phyloP scores from a whole-genome alignment of 2,329 filamentous ascomycete genomes.

The Pseudohalonectria lignicola region DNA sequence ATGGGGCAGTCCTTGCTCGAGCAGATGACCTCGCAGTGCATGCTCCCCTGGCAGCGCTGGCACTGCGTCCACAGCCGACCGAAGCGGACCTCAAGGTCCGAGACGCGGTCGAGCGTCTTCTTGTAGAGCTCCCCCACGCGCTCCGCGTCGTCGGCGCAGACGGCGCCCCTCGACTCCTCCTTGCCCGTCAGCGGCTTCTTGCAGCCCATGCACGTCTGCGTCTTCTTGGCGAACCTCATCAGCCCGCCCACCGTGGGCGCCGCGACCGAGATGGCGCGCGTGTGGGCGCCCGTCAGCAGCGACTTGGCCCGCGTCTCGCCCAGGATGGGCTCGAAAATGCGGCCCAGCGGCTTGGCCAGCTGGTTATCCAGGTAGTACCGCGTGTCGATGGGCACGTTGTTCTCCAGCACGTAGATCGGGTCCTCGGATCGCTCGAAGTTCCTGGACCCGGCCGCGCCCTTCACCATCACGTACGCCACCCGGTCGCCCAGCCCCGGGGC shows the following conservation, averaged over 20 bases:
- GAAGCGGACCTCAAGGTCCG: conserved; percentile 87
- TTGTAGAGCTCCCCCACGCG: conserved; percentile 89
- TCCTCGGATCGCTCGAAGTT: conserved; percentile 98
- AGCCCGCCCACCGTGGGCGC: conserved; percentile 84
- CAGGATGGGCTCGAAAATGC: conserved; percentile 96
- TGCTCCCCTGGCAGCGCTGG: conserved; percentile 91
- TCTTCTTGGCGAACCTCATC: conserved; percentile 99
- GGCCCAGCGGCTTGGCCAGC: conserved; percentile 81
- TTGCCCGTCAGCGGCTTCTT: conserved; percentile 85
- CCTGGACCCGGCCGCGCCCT: conserved; percentile 77
- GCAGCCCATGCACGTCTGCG: conserved; percentile 96
- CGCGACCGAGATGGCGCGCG: conserved; percentile 84
- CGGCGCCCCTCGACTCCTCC: conserved; percentile 63
- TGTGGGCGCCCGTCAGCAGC: conserved; percentile 85
- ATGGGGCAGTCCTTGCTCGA: conserved; percentile 94
- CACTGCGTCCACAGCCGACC: conserved; percentile 95
- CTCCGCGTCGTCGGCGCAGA: conserved; percentile 76
- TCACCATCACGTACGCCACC: conserved; percentile 96
- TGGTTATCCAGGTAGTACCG: conserved; percentile 99
- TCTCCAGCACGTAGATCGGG: conserved; percentile 90
- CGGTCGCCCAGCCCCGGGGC: conserved; percentile 88
- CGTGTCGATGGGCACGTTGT: conserved; percentile 96
- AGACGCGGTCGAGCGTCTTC: conserved; percentile 77
- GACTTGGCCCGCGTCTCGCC: conserved; percentile 75
- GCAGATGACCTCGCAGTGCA: conserved; percentile 98